Conservation (phyloP, 352 stramenopile genomes). For the Pythium phragmiticola region DNA sequence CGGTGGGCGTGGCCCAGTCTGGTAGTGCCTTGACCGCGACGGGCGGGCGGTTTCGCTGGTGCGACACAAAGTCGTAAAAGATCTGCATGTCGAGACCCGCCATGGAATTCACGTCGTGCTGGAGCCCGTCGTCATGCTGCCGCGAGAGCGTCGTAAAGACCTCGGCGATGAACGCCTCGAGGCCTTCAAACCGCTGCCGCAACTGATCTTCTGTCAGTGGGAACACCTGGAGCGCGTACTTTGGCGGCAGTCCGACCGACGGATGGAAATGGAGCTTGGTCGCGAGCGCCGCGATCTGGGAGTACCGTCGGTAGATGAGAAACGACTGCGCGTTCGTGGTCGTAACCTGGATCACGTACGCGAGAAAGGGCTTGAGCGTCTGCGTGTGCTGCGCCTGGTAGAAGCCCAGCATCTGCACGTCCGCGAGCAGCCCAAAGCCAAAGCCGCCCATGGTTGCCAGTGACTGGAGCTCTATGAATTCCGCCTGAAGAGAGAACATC, state of each 20-base stretch:
- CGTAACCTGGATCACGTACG: slow-evolving; percentile 74
- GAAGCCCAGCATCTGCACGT: slow-evolving; percentile 81
- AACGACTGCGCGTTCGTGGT: slow-evolving; percentile 40
- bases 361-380: slow-evolving; percentile 53
- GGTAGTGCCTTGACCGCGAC: slow-evolving; percentile 46
- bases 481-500: neutral
- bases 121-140: slow-evolving; percentile 51
- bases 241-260: slow-evolving; percentile 65
- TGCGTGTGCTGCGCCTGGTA: slow-evolving; percentile 64
- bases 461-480: no score
- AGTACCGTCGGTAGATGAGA: slow-evolving; percentile 80
- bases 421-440: slow-evolving; percentile 56
- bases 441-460: slow-evolving; percentile 37
- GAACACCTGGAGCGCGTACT: slow-evolving; percentile 81
- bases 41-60: slow-evolving; percentile 66
- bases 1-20: slow-evolving; percentile 53
- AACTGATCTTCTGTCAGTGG: slow-evolving; percentile 63
- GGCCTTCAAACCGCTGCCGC: slow-evolving; percentile 63
- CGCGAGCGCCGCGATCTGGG: slow-evolving; percentile 62
- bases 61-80: slow-evolving; percentile 73
- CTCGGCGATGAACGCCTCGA: slow-evolving; percentile 54
- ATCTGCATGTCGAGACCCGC: slow-evolving; percentile 82
- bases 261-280: slow-evolving; percentile 70
- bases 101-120: slow-evolving; percentile 57
- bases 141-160: slow-evolving; percentile 43